These are phyloP conservation scores for Ophiostoma ips DNA, from an alignment of 2,329 filamentous ascomycete species.

Conservation along the genomic window DNA sequence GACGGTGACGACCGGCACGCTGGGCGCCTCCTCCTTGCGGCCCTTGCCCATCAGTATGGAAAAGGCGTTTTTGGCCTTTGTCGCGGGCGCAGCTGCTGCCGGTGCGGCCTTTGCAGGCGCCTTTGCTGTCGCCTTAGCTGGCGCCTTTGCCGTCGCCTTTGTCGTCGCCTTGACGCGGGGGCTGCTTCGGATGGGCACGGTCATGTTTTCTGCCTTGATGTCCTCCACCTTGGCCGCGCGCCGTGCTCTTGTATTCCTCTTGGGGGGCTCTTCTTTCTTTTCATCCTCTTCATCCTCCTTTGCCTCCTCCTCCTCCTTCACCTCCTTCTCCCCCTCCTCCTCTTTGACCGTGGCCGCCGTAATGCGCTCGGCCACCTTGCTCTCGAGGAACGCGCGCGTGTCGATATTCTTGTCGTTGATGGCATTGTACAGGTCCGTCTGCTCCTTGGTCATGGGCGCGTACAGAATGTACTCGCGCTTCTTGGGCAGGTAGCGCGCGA, in stretches of 20 bases:
- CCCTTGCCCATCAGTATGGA: conserved; percentile 37
- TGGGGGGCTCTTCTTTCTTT: too few relatives aligned
- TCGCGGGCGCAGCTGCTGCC: conserved; percentile 12
- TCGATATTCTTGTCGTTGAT: conserved; percentile 44
- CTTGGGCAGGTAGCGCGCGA: conserved; percentile 80
- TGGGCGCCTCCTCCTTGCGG: background rate
- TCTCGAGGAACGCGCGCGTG: conserved; percentile 64
- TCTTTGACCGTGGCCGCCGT: conserved; percentile 24
- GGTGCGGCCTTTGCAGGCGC: too few relatives aligned
- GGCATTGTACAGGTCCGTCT: conserved; percentile 74
- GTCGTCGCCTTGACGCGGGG: conserved; percentile 21
- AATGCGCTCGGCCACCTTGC: conserved; percentile 57
- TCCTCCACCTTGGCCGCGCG: background rate
- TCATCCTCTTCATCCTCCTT: background rate
- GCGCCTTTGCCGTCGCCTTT: conserved; percentile 15
- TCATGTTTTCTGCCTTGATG: background rate
- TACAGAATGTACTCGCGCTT: conserved; percentile 95
- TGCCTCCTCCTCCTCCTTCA: background rate
- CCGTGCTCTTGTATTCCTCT: conserved; percentile 15
- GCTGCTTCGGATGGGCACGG: conserved; percentile 22
- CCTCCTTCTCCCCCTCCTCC: background rate
- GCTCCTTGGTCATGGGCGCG: conserved; percentile 78
- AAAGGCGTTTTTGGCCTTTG: conserved; percentile 32
- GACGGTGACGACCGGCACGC: background rate
- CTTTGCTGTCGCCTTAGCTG: conserved; percentile 15